A percentile compares a stretch with the other conserved stretches of the same genome.
phyloP scores from a whole-genome alignment of 31 red algal species.

The Odonthalia washingtoniensis region DNA sequence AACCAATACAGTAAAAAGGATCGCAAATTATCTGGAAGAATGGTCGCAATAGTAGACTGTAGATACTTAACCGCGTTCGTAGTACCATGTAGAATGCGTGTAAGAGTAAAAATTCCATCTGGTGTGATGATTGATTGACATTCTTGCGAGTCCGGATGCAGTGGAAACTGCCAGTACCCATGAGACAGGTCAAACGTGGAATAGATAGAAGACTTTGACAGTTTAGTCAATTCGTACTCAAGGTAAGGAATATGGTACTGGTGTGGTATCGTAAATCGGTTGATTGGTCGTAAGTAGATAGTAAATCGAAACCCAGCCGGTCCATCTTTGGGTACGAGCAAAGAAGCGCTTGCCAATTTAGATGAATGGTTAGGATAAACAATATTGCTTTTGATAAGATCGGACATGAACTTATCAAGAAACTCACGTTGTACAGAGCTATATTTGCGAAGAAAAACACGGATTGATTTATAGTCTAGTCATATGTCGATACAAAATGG shows the following conservation, averaged over 20 bases:
- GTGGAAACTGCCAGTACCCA: conserved; percentile 6
- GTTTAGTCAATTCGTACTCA: not conserved
- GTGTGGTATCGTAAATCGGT: conserved; percentile 1
- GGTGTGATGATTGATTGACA: not conserved
- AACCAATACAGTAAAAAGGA: not conserved
- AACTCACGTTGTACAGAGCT: not conserved
- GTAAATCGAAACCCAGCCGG: conserved; percentile 9
- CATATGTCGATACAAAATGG: not conserved
- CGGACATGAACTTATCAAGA: not conserved
- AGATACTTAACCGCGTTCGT: conserved; percentile 6
- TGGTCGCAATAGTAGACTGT: not conserved
- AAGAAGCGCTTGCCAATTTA: not conserved
- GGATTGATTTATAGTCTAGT: not conserved
- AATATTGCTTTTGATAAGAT: not conserved
- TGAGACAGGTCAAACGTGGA: not conserved
- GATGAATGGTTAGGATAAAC: not conserved
- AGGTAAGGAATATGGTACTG: not conserved
- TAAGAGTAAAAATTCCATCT: not conserved
- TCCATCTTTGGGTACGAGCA: too few relatives aligned
- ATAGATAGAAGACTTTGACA: not conserved
- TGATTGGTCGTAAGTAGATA: not conserved
- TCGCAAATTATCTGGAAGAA: not conserved
- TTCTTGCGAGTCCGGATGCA: not conserved
- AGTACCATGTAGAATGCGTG: too few relatives aligned
- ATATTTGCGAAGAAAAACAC: not conserved